Evolutionary conservation across 192 early-diverging fungal genomes (phyloP), one percentile per base, ranked within the genome.

Genomic region (Entrophospora sp.): DNA sequence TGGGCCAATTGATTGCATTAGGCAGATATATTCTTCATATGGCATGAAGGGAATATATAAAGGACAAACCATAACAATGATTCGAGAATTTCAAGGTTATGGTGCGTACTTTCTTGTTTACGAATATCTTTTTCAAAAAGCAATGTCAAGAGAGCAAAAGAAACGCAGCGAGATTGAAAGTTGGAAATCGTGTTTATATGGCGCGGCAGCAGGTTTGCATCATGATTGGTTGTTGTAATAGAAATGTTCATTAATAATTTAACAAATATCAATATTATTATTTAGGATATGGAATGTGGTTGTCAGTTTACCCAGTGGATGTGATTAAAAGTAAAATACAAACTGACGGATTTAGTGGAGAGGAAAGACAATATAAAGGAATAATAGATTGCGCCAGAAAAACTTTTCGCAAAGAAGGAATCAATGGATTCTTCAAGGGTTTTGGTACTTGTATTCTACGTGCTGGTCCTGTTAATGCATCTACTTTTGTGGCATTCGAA

Each of bases 271-370:
- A 24, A 44, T 36, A 64, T 34, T 34, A 44, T 61, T n/a, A 18
- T 62, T 36, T 55, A 77, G 76, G 76, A 44, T 78, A 88, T 56
- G 76, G 81, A 22, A 76, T 90, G 58, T 90, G 88, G 88, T 59
- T 83, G n/a, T 83, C 85, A 6, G 82, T 92, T 10, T 98, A 94
- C 74, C 96, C 96, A 30, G 82, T 95, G 34, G 95, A 97, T 76
- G 84, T 88, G 40, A 83, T 98, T 75, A 98, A 98, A 76, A 91
- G 89, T 73, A 93, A 93, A 75, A 71, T 98, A 31, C 96, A 98
- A 74, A 95, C 92, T 4, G 94, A 98, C 71, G 84, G 81, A 2
- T 91, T 98, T 72, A 76, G 82, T 16, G 67, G 73, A 0, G 61
- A 59, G 5, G 79, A 79, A 10, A 81, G 84, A 61, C 81, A 85